Evolutionary conservation across 1,284 basidiomycete genomes (phyloP).

Genomic region (Clitocybe nebularis): DNA sequence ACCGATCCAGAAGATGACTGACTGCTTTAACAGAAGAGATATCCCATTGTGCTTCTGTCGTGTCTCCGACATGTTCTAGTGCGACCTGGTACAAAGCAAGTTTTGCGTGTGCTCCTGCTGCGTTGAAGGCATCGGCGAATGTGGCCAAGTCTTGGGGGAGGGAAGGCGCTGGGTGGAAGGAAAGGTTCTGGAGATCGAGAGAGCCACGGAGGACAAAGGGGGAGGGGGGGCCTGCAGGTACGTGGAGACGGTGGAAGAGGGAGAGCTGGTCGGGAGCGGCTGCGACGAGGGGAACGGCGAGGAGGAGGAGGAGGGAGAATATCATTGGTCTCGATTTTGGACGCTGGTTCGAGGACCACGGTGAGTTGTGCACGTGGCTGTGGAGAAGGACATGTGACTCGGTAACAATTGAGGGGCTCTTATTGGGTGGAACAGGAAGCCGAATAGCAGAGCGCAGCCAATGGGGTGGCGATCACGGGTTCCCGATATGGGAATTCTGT

Average conservation of each 20-base stretch:
- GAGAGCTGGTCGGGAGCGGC: constrained; percentile 21
- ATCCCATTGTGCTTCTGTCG: constrained; percentile 49
- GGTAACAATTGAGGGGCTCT: constrained; percentile 1
- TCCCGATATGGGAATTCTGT: neutral
- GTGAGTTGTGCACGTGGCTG: neutral
- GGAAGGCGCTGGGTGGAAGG: constrained; percentile 38
- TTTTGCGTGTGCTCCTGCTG: constrained; percentile 27
- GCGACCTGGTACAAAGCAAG: constrained; percentile 71
- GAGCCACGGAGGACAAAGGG: constrained; percentile 32
- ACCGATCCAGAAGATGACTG: constrained; percentile 29
- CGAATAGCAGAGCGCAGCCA: neutral
- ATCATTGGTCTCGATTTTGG: constrained; percentile 6
- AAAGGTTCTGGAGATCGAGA: constrained; percentile 18
- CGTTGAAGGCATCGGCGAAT: constrained; percentile 36
- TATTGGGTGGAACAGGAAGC: neutral
- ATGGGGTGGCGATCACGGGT: constrained; percentile 4
- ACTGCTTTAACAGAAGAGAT: constrained; percentile 72
- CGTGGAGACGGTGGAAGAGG: constrained; percentile 35
- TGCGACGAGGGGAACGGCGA: constrained; percentile 15
- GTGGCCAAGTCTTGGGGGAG: constrained; percentile 38
- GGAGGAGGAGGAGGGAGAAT: constrained; percentile 18
- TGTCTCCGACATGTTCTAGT: constrained; percentile 50
- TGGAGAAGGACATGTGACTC: neutral
- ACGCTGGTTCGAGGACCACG: neutral
- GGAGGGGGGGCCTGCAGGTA: constrained; percentile 26